Conservation (phyloP, 2,329 filamentous ascomycete species). For the Fusarium sp. region DNA sequence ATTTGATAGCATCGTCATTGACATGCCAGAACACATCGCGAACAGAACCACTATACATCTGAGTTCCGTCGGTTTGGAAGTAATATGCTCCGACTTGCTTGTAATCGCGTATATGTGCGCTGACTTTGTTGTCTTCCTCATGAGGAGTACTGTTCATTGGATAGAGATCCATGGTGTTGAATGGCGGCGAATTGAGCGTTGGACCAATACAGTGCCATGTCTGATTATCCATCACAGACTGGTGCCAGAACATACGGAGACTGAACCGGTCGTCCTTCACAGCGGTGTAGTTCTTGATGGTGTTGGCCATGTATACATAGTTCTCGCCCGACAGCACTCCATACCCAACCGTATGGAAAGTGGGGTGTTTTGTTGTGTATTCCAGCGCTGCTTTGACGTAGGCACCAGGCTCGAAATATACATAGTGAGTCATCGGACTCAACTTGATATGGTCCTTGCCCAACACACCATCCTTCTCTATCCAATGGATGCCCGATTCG, state of each 20-base stretch:
- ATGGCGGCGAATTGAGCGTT: neutral
- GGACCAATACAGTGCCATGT: neutral
- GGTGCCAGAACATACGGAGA: neutral
- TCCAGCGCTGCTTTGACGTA: neutral
- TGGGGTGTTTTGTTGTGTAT: neutral
- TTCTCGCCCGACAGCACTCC: neutral
- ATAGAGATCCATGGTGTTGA: neutral
- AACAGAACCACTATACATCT: neutral
- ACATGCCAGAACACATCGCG: neutral
- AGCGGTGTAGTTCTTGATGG: neutral
- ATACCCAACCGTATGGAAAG: neutral
- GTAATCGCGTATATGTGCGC: neutral
- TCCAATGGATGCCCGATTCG: neutral
- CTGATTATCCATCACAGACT: neutral
- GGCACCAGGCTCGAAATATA: neutral
- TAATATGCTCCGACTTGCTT: neutral
- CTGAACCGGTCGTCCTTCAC: neutral
- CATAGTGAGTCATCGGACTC: neutral
- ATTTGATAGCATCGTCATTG: neutral
- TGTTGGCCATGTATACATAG: neutral
- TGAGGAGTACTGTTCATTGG: neutral
- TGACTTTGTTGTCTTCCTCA: neutral
- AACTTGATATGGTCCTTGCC: neutral
- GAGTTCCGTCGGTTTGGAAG: neutral
- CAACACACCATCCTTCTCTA: neutral